These are phyloP conservation scores for Alternaria sp. DNA, from an alignment of 2,329 filamentous ascomycete species.

Conservation along the genomic window DNA sequence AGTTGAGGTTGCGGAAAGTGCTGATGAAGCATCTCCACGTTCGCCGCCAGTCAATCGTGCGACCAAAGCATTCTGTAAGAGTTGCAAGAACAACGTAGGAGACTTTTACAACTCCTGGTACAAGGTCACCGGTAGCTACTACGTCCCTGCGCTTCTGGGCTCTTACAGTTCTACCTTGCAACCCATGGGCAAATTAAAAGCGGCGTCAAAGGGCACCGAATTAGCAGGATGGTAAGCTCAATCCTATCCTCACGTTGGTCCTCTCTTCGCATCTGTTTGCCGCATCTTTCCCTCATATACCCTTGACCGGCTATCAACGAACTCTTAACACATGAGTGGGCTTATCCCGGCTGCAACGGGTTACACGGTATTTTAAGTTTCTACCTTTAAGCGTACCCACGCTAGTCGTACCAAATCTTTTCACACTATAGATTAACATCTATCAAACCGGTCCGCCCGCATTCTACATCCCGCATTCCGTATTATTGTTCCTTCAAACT, in stretches of 20 bases:
- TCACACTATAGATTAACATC: conserved; percentile 51
- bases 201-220: conserved; percentile 39
- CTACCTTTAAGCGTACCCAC: conserved; percentile 43
- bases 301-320: conserved; percentile 34
- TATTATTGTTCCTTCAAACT: background rate
- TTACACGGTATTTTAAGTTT: conserved; percentile 45
- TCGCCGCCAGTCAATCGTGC: conserved; percentile 28
- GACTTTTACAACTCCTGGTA: conserved; percentile 51
- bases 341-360: conserved; percentile 46
- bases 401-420: conserved; percentile 46
- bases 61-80: conserved; percentile 41
- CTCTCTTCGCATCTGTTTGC: conserved; percentile 13
- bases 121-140: conserved; percentile 46
- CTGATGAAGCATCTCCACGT: conserved; percentile 22
- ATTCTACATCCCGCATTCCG: conserved; percentile 16
- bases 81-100: conserved; percentile 39
- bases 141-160: conserved; percentile 44
- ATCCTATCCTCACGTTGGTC: conserved; percentile 27
- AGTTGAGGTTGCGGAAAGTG: conserved; percentile 18
- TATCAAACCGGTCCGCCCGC: conserved; percentile 47
- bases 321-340: conserved; percentile 41
- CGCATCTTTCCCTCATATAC: conserved; percentile 39
- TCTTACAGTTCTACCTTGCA: conserved; percentile 44
- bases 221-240: conserved; percentile 52
- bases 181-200: conserved; percentile 35